phyloP scores from a whole-genome alignment of 257 asterid genomes.

The Catharanthus roseus region DNA sequence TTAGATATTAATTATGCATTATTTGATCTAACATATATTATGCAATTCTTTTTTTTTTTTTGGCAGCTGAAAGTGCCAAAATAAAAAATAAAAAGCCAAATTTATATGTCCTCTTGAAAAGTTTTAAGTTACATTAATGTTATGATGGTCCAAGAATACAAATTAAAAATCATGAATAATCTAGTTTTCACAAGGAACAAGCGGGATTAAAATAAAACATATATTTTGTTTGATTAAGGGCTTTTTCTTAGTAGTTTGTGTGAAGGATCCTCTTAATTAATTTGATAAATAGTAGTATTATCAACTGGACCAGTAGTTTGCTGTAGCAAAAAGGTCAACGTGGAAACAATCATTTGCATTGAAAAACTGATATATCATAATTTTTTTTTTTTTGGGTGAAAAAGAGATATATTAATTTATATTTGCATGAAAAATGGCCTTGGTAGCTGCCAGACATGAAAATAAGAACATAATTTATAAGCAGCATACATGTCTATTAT shows the following conservation, averaged over 20 bases:
- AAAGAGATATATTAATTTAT: no score
- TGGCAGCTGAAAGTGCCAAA: background rate
- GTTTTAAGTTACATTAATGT: no score
- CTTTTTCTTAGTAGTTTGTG: background rate
- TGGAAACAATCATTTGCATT: conserved; percentile 15
- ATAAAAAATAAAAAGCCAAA: background rate
- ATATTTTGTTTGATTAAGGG: background rate
- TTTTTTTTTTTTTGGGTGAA: no score
- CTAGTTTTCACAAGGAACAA: background rate
- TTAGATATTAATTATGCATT: no score
- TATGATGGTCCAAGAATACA: background rate
- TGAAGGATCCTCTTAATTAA: background rate
- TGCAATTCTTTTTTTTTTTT: no score
- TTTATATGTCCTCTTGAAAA: background rate
- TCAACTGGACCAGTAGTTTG: background rate
- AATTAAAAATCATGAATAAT: background rate
- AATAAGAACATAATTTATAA: conserved; percentile 5
- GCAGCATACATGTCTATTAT: background rate
- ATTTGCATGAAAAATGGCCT: conserved; percentile 5
- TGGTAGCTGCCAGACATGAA: conserved; percentile 5
- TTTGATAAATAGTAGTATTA: background rate
- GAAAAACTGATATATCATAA: no score
- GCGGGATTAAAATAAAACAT: background rate
- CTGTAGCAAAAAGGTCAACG: conserved; percentile 16
- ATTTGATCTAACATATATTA: no score